A percentile compares a stretch with the other conserved stretches of the same genome.
Conservation (phyloP, 1,139 yeast species). For the Suhomyces bolitotheri region DNA sequence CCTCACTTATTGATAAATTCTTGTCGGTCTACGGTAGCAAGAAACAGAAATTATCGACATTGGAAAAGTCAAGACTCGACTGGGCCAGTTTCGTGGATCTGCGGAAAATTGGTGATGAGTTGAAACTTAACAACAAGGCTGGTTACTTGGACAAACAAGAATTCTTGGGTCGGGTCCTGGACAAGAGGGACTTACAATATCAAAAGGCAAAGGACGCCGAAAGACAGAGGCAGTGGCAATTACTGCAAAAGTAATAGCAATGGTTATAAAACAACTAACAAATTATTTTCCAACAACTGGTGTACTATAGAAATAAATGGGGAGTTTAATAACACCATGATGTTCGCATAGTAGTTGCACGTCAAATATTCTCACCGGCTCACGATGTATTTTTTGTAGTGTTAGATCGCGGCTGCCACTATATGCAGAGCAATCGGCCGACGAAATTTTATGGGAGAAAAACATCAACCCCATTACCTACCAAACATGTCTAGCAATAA, state of each 20-base stretch:
- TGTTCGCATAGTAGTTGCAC: too few relatives aligned
- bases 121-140: conserved; percentile 70
- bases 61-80: conserved; percentile 89
- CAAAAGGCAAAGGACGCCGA: conserved; percentile 55
- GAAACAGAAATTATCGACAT: conserved; percentile 74
- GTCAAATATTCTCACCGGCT: too few relatives aligned
- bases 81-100: conserved; percentile 96
- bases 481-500: conserved; percentile 37
- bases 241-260: conserved; percentile 15
- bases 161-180: conserved; percentile 76
- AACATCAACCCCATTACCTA: conserved; percentile 1
- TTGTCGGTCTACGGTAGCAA: conserved; percentile 34
- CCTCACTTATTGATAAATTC: conserved; percentile 71
- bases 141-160: conserved; percentile 93
- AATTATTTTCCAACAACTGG: too few relatives aligned
- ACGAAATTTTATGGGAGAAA: conserved; percentile 8
- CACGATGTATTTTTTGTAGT: too few relatives aligned
- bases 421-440: too few relatives aligned
- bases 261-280: too few relatives aligned
- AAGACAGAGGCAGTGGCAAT: conserved; percentile 34
- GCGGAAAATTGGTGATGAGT: conserved; percentile 79
- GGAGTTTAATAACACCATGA: too few relatives aligned
- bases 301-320: too few relatives aligned
- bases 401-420: too few relatives aligned
- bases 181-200: conserved; percentile 61